A percentile compares a stretch with the other conserved stretches of the same genome.
phyloP scores from a whole-genome alignment of 177 flowering plant genomes.

The Vitis hybrid region DNA sequence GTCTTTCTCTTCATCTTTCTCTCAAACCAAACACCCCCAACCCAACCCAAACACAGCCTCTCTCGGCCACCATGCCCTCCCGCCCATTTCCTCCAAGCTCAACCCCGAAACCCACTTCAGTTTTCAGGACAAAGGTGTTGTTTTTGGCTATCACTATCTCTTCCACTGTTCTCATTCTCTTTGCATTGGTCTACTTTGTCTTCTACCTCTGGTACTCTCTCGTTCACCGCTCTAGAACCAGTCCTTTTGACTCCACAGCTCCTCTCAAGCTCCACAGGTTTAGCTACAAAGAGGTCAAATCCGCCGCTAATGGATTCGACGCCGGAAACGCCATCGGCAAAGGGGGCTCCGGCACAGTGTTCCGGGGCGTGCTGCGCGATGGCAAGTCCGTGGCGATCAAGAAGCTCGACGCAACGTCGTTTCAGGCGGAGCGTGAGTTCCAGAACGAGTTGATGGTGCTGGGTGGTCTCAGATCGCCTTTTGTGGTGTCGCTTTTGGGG shows the following conservation, averaged over 20 bases:
- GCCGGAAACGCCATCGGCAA: constrained; percentile 61
- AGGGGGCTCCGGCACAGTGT: constrained; percentile 90
- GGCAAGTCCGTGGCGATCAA: constrained; percentile 85
- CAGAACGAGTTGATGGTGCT: constrained; percentile 89
- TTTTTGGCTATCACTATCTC: constrained; percentile 57
- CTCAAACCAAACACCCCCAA: constrained; percentile 6
- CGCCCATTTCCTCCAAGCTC: constrained; percentile 42
- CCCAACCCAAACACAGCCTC: constrained; percentile 9
- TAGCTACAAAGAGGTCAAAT: constrained; percentile 69
- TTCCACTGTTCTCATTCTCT: constrained; percentile 48
- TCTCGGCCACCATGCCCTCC: constrained; percentile 54
- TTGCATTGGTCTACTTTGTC: constrained; percentile 49
- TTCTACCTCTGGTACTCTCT: constrained; percentile 58
- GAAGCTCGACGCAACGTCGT: constrained; percentile 44
- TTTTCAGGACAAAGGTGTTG: constrained; percentile 38
- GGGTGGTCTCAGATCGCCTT: constrained; percentile 65
- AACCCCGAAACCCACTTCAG: constrained; percentile 15
- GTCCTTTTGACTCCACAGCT: constrained; percentile 60
- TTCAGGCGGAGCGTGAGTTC: constrained; percentile 73
- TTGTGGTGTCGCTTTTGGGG: constrained; percentile 73
- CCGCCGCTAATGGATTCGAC: constrained; percentile 63
- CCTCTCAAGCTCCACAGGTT: constrained; percentile 60
- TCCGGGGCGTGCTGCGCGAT: constrained; percentile 59
- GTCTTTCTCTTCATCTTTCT: constrained; percentile 3
- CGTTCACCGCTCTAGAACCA: constrained; percentile 53